phyloP scores from a whole-genome alignment of 371 early-diverging fungal species.

The Mucor lusitanicus region DNA sequence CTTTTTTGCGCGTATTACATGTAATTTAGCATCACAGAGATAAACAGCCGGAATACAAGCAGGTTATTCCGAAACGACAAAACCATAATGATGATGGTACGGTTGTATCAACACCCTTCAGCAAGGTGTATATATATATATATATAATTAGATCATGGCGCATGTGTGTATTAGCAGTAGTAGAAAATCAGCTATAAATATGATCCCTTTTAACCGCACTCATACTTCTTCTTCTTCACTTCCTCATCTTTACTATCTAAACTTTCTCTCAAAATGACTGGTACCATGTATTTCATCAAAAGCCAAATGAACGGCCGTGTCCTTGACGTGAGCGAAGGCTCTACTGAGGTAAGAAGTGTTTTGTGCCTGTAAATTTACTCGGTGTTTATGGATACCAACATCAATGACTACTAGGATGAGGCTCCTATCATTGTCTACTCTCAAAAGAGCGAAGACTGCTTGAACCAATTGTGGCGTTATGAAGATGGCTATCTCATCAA shows the following conservation, averaged over 20 bases:
- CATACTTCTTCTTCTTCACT: background rate
- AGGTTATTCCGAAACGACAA: background rate
- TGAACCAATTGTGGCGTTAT: conserved; percentile 36
- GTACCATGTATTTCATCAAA: conserved; percentile 19
- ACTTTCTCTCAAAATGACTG: background rate
- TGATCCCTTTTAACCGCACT: background rate
- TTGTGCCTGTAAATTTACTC: too few species aligned
- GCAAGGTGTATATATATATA: too few species aligned
- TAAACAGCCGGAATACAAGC: background rate
- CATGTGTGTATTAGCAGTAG: background rate
- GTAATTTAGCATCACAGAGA: background rate
- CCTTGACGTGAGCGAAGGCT: conserved; percentile 32
- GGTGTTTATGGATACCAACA: background rate
- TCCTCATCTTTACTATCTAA: background rate
- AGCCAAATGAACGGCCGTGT: conserved; percentile 36
- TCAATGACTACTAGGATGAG: conserved; percentile 11
- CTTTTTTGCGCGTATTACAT: background rate
- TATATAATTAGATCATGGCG: background rate
- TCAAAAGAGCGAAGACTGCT: conserved; percentile 22
- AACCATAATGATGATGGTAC: background rate
- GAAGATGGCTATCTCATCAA: conserved; percentile 38
- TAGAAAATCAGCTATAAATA: background rate
- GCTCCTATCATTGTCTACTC: conserved; percentile 29
- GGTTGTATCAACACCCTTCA: background rate
- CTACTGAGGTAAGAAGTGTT: conserved; percentile 29